phyloP scores from a whole-genome alignment of 2,329 filamentous ascomycete genomes.

The Pseudofabraea citricarpa region DNA sequence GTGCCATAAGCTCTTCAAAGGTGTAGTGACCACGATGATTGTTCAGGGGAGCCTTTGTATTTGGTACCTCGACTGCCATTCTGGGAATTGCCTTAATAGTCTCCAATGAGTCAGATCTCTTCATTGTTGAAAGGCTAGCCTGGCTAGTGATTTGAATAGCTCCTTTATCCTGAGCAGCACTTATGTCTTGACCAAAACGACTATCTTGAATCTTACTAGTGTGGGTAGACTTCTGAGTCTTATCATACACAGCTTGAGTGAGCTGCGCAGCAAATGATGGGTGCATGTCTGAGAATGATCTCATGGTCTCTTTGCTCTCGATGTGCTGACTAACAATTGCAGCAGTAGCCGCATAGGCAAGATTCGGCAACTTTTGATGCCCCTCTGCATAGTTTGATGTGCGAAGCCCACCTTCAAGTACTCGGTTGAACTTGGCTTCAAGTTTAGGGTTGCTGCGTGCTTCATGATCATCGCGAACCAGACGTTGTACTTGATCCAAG shows the following conservation, averaged over 20 bases:
- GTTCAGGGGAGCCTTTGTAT: too few relatives aligned
- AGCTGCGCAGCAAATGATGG: neutral
- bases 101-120: too few relatives aligned
- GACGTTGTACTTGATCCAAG: neutral
- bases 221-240: too few relatives aligned
- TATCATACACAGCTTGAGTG: neutral
- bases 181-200: too few relatives aligned
- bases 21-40: neutral
- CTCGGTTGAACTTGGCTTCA: conserved; percentile 1
- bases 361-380: neutral
- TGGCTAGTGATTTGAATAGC: too few relatives aligned
- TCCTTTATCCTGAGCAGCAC: too few relatives aligned
- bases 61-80: too few relatives aligned
- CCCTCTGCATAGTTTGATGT: neutral
- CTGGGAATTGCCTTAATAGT: too few relatives aligned
- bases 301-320: neutral
- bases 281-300: neutral
- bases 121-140: too few relatives aligned
- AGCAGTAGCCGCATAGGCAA: neutral
- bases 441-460: neutral
- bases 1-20: neutral
- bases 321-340: neutral
- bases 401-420: neutral
- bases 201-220: too few relatives aligned
- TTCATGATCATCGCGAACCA: conserved; percentile 1